Evolutionary conservation across 1,139 yeast genomes (phyloP).

Genomic region (Pichia sp.): DNA sequence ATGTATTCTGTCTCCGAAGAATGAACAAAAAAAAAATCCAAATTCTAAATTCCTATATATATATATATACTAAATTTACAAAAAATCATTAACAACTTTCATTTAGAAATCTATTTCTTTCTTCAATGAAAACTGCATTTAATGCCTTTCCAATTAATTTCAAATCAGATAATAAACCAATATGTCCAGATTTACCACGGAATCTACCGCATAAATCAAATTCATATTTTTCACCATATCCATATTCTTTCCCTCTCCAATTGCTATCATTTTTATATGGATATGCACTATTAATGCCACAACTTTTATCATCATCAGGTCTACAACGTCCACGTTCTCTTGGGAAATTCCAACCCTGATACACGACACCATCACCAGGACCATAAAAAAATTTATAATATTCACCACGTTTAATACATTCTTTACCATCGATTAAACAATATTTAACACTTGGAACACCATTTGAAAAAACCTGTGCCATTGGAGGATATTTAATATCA

Average conservation of each 20-base stretch:
- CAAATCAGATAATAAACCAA: constrained; percentile 68
- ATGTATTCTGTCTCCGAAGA: constrained; percentile 34
- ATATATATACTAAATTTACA: no score
- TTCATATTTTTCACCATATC: constrained; percentile 28
- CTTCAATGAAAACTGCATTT: constrained; percentile 45
- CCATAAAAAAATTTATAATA: constrained; percentile 77
- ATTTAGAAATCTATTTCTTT: constrained; percentile 33
- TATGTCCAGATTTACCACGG: constrained; percentile 67
- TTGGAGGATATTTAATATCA: constrained; percentile 61
- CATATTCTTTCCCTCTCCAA: constrained; percentile 16
- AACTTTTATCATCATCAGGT: constrained; percentile 3
- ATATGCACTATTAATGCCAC: constrained; percentile 7
- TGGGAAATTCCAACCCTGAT: constrained; percentile 78
- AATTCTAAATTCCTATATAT: not conserved
- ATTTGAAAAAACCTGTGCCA: constrained; percentile 76
- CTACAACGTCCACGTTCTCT: constrained; percentile 38
- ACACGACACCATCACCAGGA: constrained; percentile 91
- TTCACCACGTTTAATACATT: constrained; percentile 63
- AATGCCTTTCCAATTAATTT: constrained; percentile 68
- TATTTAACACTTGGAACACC: constrained; percentile 82
- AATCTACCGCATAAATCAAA: constrained; percentile 66
- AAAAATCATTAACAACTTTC: no score
- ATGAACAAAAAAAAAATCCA: not conserved
- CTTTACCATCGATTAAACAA: constrained; percentile 53
- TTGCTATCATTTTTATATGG: constrained; percentile 2